Evolutionary conservation across 805 yeast species (phyloP), one percentile per base, ranked within the genome.

Genomic region (Yarrowia sp.): DNA sequence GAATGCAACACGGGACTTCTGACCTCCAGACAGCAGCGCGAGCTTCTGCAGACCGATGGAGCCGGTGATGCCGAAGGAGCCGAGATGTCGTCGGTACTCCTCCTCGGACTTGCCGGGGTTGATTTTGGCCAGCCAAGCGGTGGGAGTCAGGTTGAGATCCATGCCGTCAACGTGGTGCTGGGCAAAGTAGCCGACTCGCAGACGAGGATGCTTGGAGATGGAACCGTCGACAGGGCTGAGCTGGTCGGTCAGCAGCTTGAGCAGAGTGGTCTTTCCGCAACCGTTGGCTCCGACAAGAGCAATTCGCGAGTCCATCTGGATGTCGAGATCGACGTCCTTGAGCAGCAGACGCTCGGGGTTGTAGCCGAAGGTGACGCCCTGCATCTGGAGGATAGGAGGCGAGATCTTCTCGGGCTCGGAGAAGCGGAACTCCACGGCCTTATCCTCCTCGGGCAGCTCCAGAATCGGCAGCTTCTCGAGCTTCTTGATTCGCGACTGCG

Each of bases 261-360:
- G 81, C 65, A 94, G 78, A 2, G 99, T 94, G 10, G 99, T 92
- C 74, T 94, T 94, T 88, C 99, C 99, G 72, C 97, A 90, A 78
- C 99, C 99, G 73, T 94, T 94, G 64, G 97, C 98, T 81, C 99
- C 99, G 64, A 94, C 97, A 64, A 94, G 80, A 0, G 98, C 99
- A 69, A 94, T 88, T 74, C 99, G 83, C 0, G 97, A 91, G 69
- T 92, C 89, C 89, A 93, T 80, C 74, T 90, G 96, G 61, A 94
- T 90, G 67, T 90, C 96, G 65, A 94, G 74, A 67, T 92, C 96
- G 41, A 92, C 97, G 68, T 90, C 78, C 29, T 81, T 80, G 66
- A 93, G 76, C 63, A 92, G 74, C 29, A 90, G 76, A 62, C 84
- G 84, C 2, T 78, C 77, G 6, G 87, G 85, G 51, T 77, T 75